A percentile compares a stretch with the other conserved stretches of the same genome.
Evolutionary conservation across 2,329 filamentous ascomycete species (phyloP).

Genomic region (Fusarium udum): DNA sequence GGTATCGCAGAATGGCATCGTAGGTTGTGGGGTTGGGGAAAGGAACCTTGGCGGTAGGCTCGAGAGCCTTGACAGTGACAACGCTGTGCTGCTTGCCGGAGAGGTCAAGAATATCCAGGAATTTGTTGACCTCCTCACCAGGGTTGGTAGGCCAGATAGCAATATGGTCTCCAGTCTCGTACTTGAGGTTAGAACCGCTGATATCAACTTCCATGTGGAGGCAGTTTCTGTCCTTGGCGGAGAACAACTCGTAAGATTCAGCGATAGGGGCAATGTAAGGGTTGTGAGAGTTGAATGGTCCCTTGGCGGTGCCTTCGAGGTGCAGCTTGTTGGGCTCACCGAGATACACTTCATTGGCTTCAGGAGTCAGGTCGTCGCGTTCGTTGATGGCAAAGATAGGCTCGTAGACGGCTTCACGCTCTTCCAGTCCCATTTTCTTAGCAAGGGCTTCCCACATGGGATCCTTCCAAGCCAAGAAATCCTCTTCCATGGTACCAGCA

Average conservation of each 20-base stretch:
- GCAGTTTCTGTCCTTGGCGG: conserved; percentile 89
- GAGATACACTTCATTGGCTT: conserved; percentile 86
- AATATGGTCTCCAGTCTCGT: conserved; percentile 97
- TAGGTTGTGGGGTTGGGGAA: conserved; percentile 98
- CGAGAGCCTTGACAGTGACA: conserved; percentile 88
- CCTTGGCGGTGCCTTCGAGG: conserved; percentile 82
- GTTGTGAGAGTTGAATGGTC: conserved; percentile 95
- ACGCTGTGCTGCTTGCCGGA: conserved; percentile 81
- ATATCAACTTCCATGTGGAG: conserved; percentile 96
- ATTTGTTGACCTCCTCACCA: conserved; percentile 89
- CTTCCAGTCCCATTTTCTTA: conserved; percentile 86
- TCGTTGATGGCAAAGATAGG: conserved; percentile 87
- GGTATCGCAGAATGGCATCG: conserved; percentile 91
- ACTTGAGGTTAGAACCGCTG: conserved; percentile 85
- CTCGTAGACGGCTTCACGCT: conserved; percentile 96
- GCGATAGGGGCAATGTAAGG: conserved; percentile 94
- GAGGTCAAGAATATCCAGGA: conserved; percentile 82
- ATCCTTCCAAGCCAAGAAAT: conserved; percentile 99
- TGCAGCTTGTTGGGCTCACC: conserved; percentile 98
- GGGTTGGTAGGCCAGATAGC: conserved; percentile 97
- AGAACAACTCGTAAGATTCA: conserved; percentile 92
- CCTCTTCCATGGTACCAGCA: conserved; percentile 99
- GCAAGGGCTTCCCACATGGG: conserved; percentile 94
- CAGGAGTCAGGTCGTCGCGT: conserved; percentile 75
- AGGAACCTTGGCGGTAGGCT: conserved; percentile 95